Conservation (phyloP, 2,329 filamentous ascomycete genomes). For the Xylariaceae sp. region DNA sequence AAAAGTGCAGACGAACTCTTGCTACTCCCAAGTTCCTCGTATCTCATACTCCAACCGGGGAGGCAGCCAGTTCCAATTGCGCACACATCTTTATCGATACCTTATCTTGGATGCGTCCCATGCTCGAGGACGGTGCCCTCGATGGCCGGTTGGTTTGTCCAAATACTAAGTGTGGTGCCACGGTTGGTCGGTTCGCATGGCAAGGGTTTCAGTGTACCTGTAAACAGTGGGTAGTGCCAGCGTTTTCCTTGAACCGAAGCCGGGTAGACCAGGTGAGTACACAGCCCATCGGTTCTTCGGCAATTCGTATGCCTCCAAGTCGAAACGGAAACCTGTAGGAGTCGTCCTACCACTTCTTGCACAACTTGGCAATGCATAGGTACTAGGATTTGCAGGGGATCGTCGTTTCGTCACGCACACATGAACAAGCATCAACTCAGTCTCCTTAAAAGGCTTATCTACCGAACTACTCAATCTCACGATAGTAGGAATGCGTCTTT, state of each 20-base stretch:
- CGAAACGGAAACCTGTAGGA: constrained; percentile 49
- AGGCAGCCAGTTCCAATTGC: constrained; percentile 55
- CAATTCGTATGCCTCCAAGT: constrained; percentile 63
- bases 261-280: constrained; percentile 74
- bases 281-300: constrained; percentile 44
- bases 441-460: constrained; percentile 13
- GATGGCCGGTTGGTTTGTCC: constrained; percentile 88
- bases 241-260: constrained; percentile 83
- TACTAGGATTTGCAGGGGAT: constrained; percentile 11
- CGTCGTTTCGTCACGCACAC: background rate
- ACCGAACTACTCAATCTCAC: constrained; percentile 7
- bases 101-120: constrained; percentile 90
- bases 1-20: constrained; percentile 80
- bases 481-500: constrained; percentile 3
- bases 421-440: background rate
- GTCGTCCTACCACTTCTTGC: background rate
- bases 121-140: constrained; percentile 79
- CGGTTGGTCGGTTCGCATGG: constrained; percentile 94
- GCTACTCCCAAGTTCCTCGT: constrained; percentile 68
- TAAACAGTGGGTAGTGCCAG: constrained; percentile 87
- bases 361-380: constrained; percentile 3
- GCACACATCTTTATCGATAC: constrained; percentile 92
- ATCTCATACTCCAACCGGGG: constrained; percentile 57
- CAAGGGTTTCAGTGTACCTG: constrained; percentile 94
- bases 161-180: constrained; percentile 75